Conservation (phyloP, 1,139 yeast species). For the Yamadazyma taylorii region DNA sequence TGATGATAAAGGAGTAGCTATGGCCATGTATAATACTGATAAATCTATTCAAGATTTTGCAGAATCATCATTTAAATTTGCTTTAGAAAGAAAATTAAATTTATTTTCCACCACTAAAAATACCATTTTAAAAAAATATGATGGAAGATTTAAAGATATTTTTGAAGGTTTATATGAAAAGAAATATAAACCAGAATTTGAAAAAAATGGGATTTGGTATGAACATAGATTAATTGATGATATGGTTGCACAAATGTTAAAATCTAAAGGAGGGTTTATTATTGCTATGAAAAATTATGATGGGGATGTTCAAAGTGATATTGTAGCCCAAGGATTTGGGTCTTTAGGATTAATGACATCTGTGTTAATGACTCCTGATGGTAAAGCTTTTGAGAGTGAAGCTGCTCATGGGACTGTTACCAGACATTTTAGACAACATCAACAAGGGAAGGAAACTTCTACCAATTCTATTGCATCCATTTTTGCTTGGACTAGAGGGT, state of each 20-base stretch:
- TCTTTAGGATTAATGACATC: slow-evolving; percentile 96
- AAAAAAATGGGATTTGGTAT: slow-evolving; percentile 80
- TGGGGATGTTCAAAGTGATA: slow-evolving; percentile 96
- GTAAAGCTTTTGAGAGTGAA: slow-evolving; percentile 92
- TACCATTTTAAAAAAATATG: slow-evolving; percentile 90
- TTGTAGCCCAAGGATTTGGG: slow-evolving; percentile 97
- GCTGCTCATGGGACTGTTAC: slow-evolving; percentile 99
- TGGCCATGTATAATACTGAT: slow-evolving; percentile 95
- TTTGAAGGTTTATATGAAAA: slow-evolving; percentile 78
- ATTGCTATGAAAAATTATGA: slow-evolving; percentile 96
- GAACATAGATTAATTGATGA: slow-evolving; percentile 96
- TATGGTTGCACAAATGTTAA: slow-evolving; percentile 98
- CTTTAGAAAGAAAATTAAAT: slow-evolving; percentile 73
- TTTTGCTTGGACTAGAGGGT: slow-evolving; percentile 94
- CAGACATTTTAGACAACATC: slow-evolving; percentile 92
- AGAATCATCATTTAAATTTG: slow-evolving; percentile 86
- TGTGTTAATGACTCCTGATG: slow-evolving; percentile 90
- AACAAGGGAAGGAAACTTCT: slow-evolving; percentile 95
- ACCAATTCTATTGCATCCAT: slow-evolving; percentile 98
- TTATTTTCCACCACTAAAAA: slow-evolving; percentile 88
- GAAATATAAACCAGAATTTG: slow-evolving; percentile 70
- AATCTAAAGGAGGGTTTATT: slow-evolving; percentile 91
- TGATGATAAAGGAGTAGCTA: slow-evolving; percentile 78
- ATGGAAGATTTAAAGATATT: slow-evolving; percentile 92
- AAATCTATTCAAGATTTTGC: slow-evolving; percentile 90